Conservation (phyloP, 2,329 filamentous ascomycete species). For the Mycosphaerelloides madeirae region DNA sequence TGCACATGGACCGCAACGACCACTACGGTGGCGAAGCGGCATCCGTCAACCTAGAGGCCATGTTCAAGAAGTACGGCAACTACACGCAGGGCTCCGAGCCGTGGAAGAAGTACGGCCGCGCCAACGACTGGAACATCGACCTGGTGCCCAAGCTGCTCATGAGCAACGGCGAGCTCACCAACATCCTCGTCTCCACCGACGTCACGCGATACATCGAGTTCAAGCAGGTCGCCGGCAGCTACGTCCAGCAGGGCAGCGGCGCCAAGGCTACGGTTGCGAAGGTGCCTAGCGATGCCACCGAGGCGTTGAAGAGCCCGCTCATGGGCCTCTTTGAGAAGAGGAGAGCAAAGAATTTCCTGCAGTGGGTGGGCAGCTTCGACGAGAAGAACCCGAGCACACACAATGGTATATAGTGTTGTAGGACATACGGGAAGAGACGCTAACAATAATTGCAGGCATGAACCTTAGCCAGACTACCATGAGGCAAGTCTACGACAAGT, state of each 20-base stretch:
- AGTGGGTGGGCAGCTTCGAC: constrained; percentile 89
- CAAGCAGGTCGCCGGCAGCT: constrained; percentile 79
- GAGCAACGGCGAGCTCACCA: constrained; percentile 96
- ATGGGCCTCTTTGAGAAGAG: constrained; percentile 99
- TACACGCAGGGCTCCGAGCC: constrained; percentile 74
- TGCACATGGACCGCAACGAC: constrained; percentile 97
- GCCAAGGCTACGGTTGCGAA: constrained; percentile 88
- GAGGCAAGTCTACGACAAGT: constrained; percentile 99
- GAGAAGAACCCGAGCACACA: constrained; percentile 76
- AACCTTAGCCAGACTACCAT: constrained; percentile 76
- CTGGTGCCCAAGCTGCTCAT: constrained; percentile 97
- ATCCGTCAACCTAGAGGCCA: constrained; percentile 91
- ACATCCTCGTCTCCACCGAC: constrained; percentile 95
- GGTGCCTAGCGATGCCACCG: constrained; percentile 86
- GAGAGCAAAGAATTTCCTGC: constrained; percentile 91
- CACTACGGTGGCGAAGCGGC: constrained; percentile 98
- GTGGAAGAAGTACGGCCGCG: constrained; percentile 95
- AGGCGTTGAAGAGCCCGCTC: constrained; percentile 85
- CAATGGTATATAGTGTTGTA: constrained; percentile 59
- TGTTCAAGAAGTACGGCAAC: constrained; percentile 96
- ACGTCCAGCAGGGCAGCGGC: constrained; percentile 82
- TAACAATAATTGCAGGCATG: constrained; percentile 53
- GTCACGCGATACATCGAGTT: constrained; percentile 52
- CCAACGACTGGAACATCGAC: constrained; percentile 99
- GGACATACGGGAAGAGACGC: constrained; percentile 1